Conservation (phyloP, 2,329 filamentous ascomycete species). For the Colletotrichum trifolii region DNA sequence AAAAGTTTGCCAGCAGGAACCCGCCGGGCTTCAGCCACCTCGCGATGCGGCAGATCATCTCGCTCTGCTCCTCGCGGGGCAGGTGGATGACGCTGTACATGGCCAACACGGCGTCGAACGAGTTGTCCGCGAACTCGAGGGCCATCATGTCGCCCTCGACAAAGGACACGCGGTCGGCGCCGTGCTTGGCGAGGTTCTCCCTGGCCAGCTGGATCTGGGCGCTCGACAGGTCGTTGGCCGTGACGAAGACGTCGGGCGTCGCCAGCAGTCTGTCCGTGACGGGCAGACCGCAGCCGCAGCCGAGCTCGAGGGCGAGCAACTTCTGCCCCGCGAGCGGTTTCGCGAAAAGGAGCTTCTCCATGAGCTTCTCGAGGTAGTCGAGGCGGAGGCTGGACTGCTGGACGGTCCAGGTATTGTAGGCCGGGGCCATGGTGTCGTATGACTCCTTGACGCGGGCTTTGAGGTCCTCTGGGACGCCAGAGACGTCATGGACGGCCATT, state of each 20-base stretch:
- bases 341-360: conserved; percentile 40
- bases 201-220: conserved; percentile 47
- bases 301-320: conserved; percentile 51
- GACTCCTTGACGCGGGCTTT: conserved; percentile 52
- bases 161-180: conserved; percentile 41
- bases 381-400: conserved; percentile 45
- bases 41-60: conserved; percentile 55
- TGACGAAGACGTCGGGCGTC: conserved; percentile 40
- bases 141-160: conserved; percentile 52
- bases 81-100: conserved; percentile 68
- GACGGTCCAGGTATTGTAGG: conserved; percentile 54
- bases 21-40: conserved; percentile 64
- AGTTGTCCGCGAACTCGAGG: conserved; percentile 44
- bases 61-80: conserved; percentile 60
- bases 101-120: conserved; percentile 60
- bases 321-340: conserved; percentile 23
- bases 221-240: conserved; percentile 55
- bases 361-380: conserved; percentile 48
- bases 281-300: conserved; percentile 54
- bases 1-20: conserved; percentile 60
- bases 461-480: conserved; percentile 40
- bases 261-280: conserved; percentile 48
- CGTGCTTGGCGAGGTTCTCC: conserved; percentile 34
- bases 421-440: conserved; percentile 52
- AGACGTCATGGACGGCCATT: not conserved